Conservation (phyloP, 2,329 filamentous ascomycete species). For the Pochonia chlamydosporia region DNA sequence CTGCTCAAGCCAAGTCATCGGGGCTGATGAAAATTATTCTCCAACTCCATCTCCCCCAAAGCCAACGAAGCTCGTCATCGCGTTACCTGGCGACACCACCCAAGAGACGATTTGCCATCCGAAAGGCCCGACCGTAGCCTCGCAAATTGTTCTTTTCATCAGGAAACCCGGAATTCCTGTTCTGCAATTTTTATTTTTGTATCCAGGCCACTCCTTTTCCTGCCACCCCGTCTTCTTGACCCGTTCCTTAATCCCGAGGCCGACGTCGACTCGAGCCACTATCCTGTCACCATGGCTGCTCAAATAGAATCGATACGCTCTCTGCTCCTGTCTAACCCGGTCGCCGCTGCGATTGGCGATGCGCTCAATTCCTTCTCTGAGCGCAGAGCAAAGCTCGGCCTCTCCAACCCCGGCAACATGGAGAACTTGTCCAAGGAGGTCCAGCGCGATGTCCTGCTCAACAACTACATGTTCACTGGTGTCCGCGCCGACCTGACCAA, state of each 20-base stretch:
- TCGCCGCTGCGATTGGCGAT: constrained; percentile 65
- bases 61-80: constrained; percentile 25
- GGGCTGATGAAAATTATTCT: constrained; percentile 30
- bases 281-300: constrained; percentile 42
- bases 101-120: constrained; percentile 17
- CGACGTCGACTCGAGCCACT: constrained; percentile 17
- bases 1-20: background rate
- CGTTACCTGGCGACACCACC: constrained; percentile 22
- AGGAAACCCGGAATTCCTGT: constrained; percentile 9
- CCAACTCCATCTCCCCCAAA: constrained; percentile 14
- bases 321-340: constrained; percentile 68
- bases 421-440: constrained; percentile 89
- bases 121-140: constrained; percentile 16
- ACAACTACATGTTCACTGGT: constrained; percentile 94
- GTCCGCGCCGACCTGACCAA: constrained; percentile 95
- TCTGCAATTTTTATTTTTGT: background rate
- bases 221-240: background rate
- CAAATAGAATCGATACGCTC: constrained; percentile 48
- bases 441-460: constrained; percentile 91
- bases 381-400: constrained; percentile 78
- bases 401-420: constrained; percentile 87
- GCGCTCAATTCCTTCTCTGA: constrained; percentile 77
- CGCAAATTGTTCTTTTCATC: constrained; percentile 11
- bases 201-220: background rate
- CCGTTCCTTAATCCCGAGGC: constrained; percentile 11